Evolutionary conservation across 169 alveolate species (phyloP).

Genomic region (Besnoitia besnoiti): DNA sequence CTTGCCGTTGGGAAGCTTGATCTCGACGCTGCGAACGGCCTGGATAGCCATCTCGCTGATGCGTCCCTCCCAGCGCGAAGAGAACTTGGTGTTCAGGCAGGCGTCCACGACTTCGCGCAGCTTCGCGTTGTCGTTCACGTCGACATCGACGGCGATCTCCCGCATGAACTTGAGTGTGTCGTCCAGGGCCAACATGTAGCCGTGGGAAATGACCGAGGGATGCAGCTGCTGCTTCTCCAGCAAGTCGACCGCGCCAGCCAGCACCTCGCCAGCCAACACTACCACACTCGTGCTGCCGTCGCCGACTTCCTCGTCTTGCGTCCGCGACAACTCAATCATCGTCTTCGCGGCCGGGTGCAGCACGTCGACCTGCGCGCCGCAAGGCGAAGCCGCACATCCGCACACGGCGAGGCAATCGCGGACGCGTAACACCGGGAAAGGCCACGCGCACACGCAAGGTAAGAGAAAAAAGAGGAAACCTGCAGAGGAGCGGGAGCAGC

Average conservation of each 20-base stretch:
- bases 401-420: too few relatives aligned
- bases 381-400: neutral
- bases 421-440: too few relatives aligned
- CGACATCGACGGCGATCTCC: conserved; percentile 88
- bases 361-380: conserved; percentile 89
- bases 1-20: conserved; percentile 80
- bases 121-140: conserved; percentile 83
- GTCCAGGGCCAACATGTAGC: conserved; percentile 63
- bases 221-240: conserved; percentile 56
- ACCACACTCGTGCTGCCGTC: conserved; percentile 99
- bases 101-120: conserved; percentile 68
- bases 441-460: too few relatives aligned
- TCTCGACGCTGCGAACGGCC: conserved; percentile 91
- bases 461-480: too few relatives aligned
- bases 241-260: conserved; percentile 65
- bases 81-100: conserved; percentile 75
- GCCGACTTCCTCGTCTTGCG: conserved; percentile 99
- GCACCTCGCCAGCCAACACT: conserved; percentile 96
- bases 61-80: conserved; percentile 93
- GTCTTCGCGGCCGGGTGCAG: conserved; percentile 99
- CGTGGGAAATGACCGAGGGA: conserved; percentile 27
- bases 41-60: conserved; percentile 93
- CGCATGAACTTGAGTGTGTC: conserved; percentile 77
- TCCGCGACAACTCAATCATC: conserved; percentile 96
- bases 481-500: too few relatives aligned